Conservation (phyloP, 805 yeast genomes). For the Candida rishiriensis region DNA sequence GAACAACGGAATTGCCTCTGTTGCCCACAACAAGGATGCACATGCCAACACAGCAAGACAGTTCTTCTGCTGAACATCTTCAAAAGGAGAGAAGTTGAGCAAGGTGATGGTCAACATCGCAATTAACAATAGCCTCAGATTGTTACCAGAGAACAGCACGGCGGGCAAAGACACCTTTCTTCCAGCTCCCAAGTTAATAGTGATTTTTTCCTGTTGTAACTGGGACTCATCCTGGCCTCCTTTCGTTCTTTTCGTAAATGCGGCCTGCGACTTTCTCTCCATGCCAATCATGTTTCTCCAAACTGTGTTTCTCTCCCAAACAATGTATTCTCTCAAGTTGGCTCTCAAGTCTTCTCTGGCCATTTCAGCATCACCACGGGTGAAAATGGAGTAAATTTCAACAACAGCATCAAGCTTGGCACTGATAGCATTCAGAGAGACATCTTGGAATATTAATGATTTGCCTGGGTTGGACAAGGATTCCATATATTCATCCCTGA, state of each 20-base stretch:
- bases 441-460: conserved; percentile 51
- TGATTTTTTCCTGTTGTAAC: conserved; percentile 14
- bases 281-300: conserved; percentile 96
- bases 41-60: conserved; percentile 81
- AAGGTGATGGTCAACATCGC: conserved; percentile 43
- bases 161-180: conserved; percentile 29
- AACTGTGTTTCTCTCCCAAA: conserved; percentile 96
- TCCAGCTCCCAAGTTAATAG: conserved; percentile 27
- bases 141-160: conserved; percentile 33
- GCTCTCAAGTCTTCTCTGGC: conserved; percentile 44
- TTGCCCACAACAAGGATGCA: conserved; percentile 90
- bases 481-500: conserved; percentile 55
- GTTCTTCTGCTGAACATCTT: conserved; percentile 59
- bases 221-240: conserved; percentile 19
- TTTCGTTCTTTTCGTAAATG: conserved; percentile 35
- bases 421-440: conserved; percentile 47
- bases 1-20: conserved; percentile 89
- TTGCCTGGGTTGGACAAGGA: conserved; percentile 35
- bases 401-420: conserved; percentile 41
- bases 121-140: conserved; percentile 45
- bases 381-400: conserved; percentile 36
- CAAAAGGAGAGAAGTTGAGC: conserved; percentile 52
- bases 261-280: conserved; percentile 82
- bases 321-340: conserved; percentile 82
- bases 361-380: conserved; percentile 33